Evolutionary conservation across 176 grass and related monocot genomes (phyloP).

Genomic region (Oryza meridionalis): DNA sequence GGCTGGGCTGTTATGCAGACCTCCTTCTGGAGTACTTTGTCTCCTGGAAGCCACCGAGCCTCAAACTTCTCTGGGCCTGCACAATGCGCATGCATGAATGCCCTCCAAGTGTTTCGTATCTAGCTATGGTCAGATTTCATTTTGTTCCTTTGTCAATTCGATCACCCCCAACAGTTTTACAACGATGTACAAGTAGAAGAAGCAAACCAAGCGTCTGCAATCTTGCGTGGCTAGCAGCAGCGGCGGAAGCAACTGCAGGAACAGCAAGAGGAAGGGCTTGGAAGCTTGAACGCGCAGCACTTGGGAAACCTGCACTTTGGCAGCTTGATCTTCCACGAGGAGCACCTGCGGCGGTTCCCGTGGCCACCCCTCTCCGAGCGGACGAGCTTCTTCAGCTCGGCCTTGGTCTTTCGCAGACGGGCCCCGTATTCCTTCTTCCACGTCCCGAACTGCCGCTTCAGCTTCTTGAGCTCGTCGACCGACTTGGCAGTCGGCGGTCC

Average conservation of each 20-base stretch:
- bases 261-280: not conserved
- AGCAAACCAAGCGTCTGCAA: not conserved
- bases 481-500: slow-evolving; percentile 21
- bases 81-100: no score
- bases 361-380: slow-evolving; percentile 32
- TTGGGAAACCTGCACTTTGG: slow-evolving; percentile 28
- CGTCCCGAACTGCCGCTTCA: slow-evolving; percentile 44
- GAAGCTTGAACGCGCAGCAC: slow-evolving; percentile 44
- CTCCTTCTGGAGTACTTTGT: no score
- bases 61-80: no score
- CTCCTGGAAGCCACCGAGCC: no score
- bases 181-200: not conserved
- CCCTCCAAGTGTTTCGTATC: no score
- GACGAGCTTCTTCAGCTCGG: slow-evolving; percentile 37
- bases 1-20: no score
- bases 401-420: slow-evolving; percentile 39
- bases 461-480: slow-evolving; percentile 44
- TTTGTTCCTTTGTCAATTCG: not conserved
- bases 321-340: slow-evolving; percentile 46
- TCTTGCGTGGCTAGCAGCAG: not conserved
- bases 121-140: not conserved
- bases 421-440: slow-evolving; percentile 62
- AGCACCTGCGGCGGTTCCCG: not conserved
- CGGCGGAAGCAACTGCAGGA: slow-evolving; percentile 36
- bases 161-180: not conserved